phyloP scores from a whole-genome alignment of 2,329 filamentous ascomycete genomes.

The Calonectria pseudoturangicola region DNA sequence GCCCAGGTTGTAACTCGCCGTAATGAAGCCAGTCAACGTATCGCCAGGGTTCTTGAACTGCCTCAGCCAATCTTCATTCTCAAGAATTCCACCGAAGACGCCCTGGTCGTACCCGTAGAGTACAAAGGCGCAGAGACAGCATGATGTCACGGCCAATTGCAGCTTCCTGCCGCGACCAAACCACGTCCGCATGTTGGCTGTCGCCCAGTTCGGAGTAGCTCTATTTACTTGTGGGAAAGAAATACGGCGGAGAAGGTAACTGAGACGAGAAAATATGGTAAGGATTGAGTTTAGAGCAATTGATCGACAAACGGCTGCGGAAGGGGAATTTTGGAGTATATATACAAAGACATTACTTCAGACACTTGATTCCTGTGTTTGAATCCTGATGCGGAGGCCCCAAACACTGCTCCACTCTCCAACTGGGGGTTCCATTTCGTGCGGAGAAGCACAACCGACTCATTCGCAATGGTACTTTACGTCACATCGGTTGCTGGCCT shows the following conservation, averaged over 20 bases:
- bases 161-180: conserved; percentile 51
- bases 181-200: conserved; percentile 44
- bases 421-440: conserved; percentile 7
- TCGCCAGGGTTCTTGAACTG: conserved; percentile 51
- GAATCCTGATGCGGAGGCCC: background rate
- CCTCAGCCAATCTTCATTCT: conserved; percentile 64
- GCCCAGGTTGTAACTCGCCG: conserved; percentile 61
- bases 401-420: background rate
- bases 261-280: background rate
- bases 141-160: conserved; percentile 48
- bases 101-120: conserved; percentile 68
- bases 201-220: background rate
- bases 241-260: background rate
- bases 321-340: conserved; percentile 6
- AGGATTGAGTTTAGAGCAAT: background rate
- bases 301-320: conserved; percentile 1
- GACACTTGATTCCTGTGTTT: background rate
- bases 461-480: conserved; percentile 14
- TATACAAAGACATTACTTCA: conserved; percentile 14
- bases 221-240: background rate
- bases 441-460: conserved; percentile 20
- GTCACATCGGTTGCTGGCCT: conserved; percentile 6
- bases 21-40: conserved; percentile 52
- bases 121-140: conserved; percentile 49
- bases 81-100: conserved; percentile 67